Conservation (phyloP, 495 filamentous ascomycete genomes). For the Talaromyces trachyspermus region DNA sequence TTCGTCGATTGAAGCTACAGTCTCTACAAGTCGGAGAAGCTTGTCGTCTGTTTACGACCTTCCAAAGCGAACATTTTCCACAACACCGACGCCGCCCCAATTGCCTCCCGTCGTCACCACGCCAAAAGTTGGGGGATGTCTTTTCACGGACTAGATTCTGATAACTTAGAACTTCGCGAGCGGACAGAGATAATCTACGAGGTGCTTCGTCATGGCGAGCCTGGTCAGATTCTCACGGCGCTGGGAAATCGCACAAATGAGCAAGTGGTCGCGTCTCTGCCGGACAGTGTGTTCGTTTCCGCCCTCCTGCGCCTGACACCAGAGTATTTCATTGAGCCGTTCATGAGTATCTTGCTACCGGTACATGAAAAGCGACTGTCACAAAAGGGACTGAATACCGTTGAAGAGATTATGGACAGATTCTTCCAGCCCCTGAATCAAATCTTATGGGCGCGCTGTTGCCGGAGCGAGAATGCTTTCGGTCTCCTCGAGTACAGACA, state of each 20-base stretch:
- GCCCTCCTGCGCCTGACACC: constrained; percentile 34
- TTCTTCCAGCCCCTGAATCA: constrained; percentile 35
- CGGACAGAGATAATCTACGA: not conserved
- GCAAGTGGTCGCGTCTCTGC: constrained; percentile 18
- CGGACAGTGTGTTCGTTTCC: constrained; percentile 28
- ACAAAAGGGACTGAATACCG: constrained; percentile 15
- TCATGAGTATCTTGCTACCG: constrained; percentile 39
- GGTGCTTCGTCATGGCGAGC: not conserved
- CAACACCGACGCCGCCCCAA: no score
- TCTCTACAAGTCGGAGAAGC: no score
- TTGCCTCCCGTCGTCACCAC: no score
- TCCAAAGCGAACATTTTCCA: no score
- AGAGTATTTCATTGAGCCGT: constrained; percentile 37
- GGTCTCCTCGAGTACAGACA: constrained; percentile 46
- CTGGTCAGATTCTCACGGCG: not conserved
- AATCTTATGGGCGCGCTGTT: constrained; percentile 18
- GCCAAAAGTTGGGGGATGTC: no score
- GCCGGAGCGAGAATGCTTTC: constrained; percentile 19
- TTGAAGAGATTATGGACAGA: constrained; percentile 28
- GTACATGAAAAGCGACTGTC: constrained; percentile 36
- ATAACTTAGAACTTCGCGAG: no score
- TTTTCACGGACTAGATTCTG: no score
- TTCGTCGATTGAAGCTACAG: no score
- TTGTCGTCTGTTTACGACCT: no score
- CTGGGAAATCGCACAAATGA: not conserved